Percentiles rank a stretch among this genome's conserved stretches.
These are phyloP conservation scores for Phytopythium kandeliae DNA, from an alignment of 352 stramenopile genomes.

Conservation along the genomic window DNA sequence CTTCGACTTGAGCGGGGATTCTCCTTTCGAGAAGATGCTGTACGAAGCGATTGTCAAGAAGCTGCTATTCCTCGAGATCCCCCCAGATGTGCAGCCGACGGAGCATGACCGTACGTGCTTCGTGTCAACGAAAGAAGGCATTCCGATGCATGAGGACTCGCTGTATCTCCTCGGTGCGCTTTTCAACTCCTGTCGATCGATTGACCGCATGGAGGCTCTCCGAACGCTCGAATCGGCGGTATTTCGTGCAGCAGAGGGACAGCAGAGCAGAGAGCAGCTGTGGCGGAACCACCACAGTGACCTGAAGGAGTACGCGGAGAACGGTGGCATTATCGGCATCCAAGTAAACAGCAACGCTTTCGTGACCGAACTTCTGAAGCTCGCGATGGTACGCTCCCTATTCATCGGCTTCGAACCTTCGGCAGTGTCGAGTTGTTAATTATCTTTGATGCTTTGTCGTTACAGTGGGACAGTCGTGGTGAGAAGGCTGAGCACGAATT, in stretches of 20 bases:
- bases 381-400: conserved; percentile 41
- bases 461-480: conserved; percentile 38
- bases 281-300: conserved; percentile 55
- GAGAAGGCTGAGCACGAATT: conserved; percentile 71
- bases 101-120: conserved; percentile 86
- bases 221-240: conserved; percentile 72
- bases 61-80: conserved; percentile 79
- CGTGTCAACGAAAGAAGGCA: conserved; percentile 74
- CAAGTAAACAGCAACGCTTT: conserved; percentile 54
- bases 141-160: conserved; percentile 73
- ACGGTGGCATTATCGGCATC: conserved; percentile 66
- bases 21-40: conserved; percentile 70
- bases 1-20: conserved; percentile 54
- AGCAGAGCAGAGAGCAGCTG: conserved; percentile 67
- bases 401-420: too few relatives aligned
- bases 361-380: conserved; percentile 48
- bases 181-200: conserved; percentile 47
- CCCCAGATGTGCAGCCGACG: conserved; percentile 71
- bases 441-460: too few relatives aligned
- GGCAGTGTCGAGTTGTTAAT: conserved; percentile 4
- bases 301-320: conserved; percentile 40
- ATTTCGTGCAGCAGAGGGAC: conserved; percentile 70
- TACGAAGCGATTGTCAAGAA: conserved; percentile 81
- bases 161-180: conserved; percentile 50
- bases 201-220: conserved; percentile 69